These are phyloP conservation scores for Zasmidium cellare DNA, from an alignment of 2,329 filamentous ascomycete species.

Conservation along the genomic window DNA sequence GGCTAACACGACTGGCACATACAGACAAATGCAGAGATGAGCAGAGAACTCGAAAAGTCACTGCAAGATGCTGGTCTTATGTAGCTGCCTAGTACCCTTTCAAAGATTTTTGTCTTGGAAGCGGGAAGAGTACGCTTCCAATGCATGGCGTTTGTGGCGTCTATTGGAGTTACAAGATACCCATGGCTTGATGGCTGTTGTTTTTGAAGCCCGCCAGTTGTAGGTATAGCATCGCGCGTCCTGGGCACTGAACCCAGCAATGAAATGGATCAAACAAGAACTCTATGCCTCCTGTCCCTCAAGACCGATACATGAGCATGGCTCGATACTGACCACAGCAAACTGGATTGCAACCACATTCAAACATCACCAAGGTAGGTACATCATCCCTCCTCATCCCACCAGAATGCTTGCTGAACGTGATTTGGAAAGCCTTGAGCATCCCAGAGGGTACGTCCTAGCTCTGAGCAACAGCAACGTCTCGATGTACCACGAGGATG, in stretches of 20 bases:
- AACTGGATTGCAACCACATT: not conserved
- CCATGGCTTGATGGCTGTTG: conserved; percentile 29
- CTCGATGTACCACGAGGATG: conserved; percentile 7
- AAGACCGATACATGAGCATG: conserved; percentile 11
- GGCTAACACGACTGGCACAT: conserved; percentile 16
- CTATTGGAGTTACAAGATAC: conserved; percentile 25
- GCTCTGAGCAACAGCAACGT: conserved; percentile 1
- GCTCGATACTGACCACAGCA: not conserved
- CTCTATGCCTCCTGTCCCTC: conserved; percentile 19
- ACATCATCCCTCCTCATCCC: not conserved
- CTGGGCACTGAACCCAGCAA: conserved; percentile 29
- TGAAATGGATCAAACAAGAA: conserved; percentile 24
- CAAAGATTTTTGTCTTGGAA: conserved; percentile 14
- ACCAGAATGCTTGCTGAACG: conserved; percentile 8
- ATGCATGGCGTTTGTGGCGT: conserved; percentile 32
- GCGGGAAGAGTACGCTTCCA: conserved; percentile 33
- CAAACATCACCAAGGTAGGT: conserved; percentile 11
- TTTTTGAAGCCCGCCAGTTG: conserved; percentile 29
- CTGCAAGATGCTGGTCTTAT: conserved; percentile 28
- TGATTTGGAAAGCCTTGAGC: not conserved
- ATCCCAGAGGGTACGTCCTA: not conserved
- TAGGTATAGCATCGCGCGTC: conserved; percentile 31
- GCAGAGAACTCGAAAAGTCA: conserved; percentile 30
- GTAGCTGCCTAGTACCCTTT: conserved; percentile 34
- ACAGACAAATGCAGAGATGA: conserved; percentile 27